phyloP scores from a whole-genome alignment of 2,329 filamentous ascomycete species.

The Pseudogymnoascus sp. region DNA sequence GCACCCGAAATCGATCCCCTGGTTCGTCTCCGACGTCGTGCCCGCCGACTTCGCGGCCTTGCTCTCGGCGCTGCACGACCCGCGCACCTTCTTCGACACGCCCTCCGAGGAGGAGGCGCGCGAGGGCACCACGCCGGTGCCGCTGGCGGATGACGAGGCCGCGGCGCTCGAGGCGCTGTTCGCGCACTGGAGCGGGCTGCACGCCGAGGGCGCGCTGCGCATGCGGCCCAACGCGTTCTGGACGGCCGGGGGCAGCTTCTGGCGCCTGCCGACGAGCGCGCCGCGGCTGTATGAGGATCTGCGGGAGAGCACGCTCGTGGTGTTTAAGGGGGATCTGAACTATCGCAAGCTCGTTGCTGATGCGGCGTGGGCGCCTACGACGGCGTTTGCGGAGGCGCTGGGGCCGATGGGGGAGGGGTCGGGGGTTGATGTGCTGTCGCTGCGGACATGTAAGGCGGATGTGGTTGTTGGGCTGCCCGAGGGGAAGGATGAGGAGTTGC shows the following conservation, averaged over 20 bases:
- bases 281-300: conserved; percentile 67
- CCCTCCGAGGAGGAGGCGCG: conserved; percentile 59
- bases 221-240: conserved; percentile 84
- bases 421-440: conserved; percentile 73
- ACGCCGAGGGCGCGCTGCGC: conserved; percentile 75
- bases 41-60: conserved; percentile 79
- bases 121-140: conserved; percentile 47
- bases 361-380: conserved; percentile 78
- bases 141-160: conserved; percentile 60
- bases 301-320: conserved; percentile 73
- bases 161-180: conserved; percentile 69
- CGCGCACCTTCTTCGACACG: conserved; percentile 70
- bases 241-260: conserved; percentile 82
- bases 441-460: conserved; percentile 94
- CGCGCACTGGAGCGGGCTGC: conserved; percentile 68
- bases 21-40: conserved; percentile 95
- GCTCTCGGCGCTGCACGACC: conserved; percentile 68
- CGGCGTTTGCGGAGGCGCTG: conserved; percentile 74
- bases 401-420: conserved; percentile 77
- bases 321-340: conserved; percentile 97
- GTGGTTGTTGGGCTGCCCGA: conserved; percentile 80
- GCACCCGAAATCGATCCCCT: conserved; percentile 90
- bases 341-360: conserved; percentile 89
- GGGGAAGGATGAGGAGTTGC: conserved; percentile 76
- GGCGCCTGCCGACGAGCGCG: conserved; percentile 67